Conservation (phyloP, 257 asterid species). For the Petrea volubilis region DNA sequence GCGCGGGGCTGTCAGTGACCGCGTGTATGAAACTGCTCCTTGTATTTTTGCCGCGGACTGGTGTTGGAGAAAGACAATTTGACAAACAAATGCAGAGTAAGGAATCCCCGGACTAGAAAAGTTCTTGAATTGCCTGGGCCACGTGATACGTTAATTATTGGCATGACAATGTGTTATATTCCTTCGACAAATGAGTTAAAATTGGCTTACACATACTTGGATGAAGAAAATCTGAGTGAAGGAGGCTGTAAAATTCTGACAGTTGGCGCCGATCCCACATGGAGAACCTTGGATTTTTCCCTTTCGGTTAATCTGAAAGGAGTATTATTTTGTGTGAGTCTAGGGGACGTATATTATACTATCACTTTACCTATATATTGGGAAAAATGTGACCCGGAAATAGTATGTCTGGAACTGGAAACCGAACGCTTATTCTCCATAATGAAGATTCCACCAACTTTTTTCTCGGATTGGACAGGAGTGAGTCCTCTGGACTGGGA, state of each 20-base stretch:
- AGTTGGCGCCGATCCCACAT: background rate
- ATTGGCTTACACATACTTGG: background rate
- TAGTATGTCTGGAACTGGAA: background rate
- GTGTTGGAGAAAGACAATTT: background rate
- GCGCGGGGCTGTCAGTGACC: background rate
- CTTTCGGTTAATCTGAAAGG: background rate
- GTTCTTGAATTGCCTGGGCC: background rate
- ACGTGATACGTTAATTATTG: too few relatives aligned
- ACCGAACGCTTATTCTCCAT: background rate
- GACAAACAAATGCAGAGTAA: background rate
- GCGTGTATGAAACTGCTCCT: background rate
- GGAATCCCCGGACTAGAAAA: background rate
- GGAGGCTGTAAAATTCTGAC: background rate
- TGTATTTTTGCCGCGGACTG: background rate
- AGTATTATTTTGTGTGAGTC: too few relatives aligned
- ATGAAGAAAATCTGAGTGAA: background rate
- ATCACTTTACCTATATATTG: background rate
- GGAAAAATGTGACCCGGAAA: too few relatives aligned
- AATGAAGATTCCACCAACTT: background rate
- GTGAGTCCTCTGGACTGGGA: background rate
- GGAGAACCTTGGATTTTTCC: background rate
- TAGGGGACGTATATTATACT: background rate
- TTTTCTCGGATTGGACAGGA: background rate
- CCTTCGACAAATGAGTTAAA: background rate
- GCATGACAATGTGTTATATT: background rate